Evolutionary conservation across 495 filamentous ascomycete species (phyloP), one percentile per base, ranked within the genome.

Genomic region (Annulohypoxylon bovei): DNA sequence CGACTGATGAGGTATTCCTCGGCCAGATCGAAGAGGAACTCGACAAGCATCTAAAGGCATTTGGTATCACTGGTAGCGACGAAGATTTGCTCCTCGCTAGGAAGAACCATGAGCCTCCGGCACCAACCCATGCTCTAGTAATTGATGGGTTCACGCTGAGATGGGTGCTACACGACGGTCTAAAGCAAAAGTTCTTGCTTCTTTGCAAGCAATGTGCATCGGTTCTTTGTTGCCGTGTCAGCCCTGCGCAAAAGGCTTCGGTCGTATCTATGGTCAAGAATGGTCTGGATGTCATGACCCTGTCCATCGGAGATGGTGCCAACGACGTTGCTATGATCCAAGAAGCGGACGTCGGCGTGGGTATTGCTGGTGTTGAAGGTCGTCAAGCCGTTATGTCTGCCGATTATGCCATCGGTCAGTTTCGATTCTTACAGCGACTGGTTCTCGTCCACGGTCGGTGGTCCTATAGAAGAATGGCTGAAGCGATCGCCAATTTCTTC

Each of bases 241-340:
- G 93, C 74, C 96, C 96, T 22, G 90, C 91, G 53, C 96, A 99
- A 76, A 99, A 99, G 77, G 96, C 96, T 25, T 91, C 95, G n/a
- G 96, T 99, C 28, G 96, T 98, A 39, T 85, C 89, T 64, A 92
- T 99, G 92, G 93, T 99, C 52, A 97, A 97, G 81, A 86, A 86
- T 62, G 94, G 96, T 28, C 84, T 99, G 37, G 93, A 98, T 78
- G 94, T 98, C 78, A 97, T 99, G 90, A 97, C 95, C 6, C 86
- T 99, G 44, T 94, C 95, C 0, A 91, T 99, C 56, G 96, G 96
- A 64, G 96, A 99, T 80, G 96, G 95, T 57, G 96, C 96, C 65
- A 99, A 98, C 80, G 96, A 99, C 80, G 96, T 98, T 67, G 96
- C 96, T 37, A 99, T 99, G 96, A 99, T 99, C 76, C 96, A 99